These are phyloP conservation scores for Magnusiomyces fungicola DNA, from an alignment of 1,139 yeast genomes.

Conservation along the genomic window DNA sequence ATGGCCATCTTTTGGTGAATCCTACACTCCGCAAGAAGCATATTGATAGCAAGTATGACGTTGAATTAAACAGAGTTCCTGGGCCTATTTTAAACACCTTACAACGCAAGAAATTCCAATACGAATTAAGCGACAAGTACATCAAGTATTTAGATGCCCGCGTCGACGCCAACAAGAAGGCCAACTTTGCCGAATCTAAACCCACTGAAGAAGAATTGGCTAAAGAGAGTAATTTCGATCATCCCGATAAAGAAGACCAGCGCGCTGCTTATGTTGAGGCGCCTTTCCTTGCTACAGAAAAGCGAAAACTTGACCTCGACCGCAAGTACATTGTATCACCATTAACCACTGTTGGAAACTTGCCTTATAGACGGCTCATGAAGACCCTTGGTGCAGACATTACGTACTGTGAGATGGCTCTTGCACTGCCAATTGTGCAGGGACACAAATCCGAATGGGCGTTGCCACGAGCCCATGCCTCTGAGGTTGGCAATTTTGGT, in stretches of 20 bases:
- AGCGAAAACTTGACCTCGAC: conserved; percentile 59
- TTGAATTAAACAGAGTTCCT: conserved; percentile 61
- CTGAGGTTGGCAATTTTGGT: conserved; percentile 85
- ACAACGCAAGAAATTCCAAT: conserved; percentile 56
- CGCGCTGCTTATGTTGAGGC: conserved; percentile 63
- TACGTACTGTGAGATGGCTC: conserved; percentile 94
- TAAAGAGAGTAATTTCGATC: conserved; percentile 32
- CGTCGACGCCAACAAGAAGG: conserved; percentile 31
- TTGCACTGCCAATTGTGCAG: conserved; percentile 74
- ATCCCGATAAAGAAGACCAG: conserved; percentile 32
- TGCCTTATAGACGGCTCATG: conserved; percentile 93
- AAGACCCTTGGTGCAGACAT: conserved; percentile 85
- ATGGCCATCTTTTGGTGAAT: conserved; percentile 18
- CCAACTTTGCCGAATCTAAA: conserved; percentile 12
- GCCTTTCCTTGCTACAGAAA: conserved; percentile 73
- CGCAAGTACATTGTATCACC: conserved; percentile 89
- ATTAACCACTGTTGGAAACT: conserved; percentile 91
- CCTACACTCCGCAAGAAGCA: conserved; percentile 33
- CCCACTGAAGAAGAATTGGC: conserved; percentile 7
- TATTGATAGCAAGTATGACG: conserved; percentile 28
- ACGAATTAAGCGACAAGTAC: conserved; percentile 48
- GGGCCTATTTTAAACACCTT: conserved; percentile 47
- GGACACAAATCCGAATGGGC: conserved; percentile 98
- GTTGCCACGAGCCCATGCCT: conserved; percentile 74
- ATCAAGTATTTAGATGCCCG: conserved; percentile 47